Base-by-base conservation (phyloP, 768 basidiomycete species). In the Suillus subaureus region DNA sequence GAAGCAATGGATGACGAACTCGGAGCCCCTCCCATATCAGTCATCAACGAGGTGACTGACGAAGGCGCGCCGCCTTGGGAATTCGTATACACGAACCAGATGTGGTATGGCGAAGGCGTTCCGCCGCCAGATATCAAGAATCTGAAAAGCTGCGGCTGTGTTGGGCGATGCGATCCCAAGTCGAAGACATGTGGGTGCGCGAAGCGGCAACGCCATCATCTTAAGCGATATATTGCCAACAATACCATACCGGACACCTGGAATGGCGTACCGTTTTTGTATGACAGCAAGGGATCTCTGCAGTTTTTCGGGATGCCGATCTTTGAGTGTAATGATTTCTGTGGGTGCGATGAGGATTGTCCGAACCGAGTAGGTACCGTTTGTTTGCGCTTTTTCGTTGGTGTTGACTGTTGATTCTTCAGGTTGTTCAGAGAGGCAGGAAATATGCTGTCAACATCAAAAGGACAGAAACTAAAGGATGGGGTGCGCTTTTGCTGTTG, bases 401-500 rank as follows among this genome's bases (percentile, higher is more conserved):
- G 64, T 56, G 23, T 4, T 55, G 13, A 64, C 26, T 61, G 7
- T 13, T 40, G 12, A 2, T 15, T 58, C 39, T 67, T 11, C 64
- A 96, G 93, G 92, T 96, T 55, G 90, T 94, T 15, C 94, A 96
- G 71, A 84, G 87, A 65, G 96, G 95, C 1, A 80, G 95, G 42
- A 87, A 85, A 69, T 80, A 81, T 63, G 76, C 80, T 0, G 80
- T 96, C 15, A 80, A 82, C 39, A 87, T 97, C 42, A 81, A 82
- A 60, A 90, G 91, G 74, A 96, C 95, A 0, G 67, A 73, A 47
- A 74, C 85, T 51, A 96, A 95, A 75, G 95, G 94, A 49, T 97
- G 94, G 94, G 94, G 94, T 91, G 70, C 61, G 83, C 75, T 21
- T 39, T 40, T 16, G 21, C 2, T 26, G 35, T 43, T 42, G 1